Percentiles rank a stretch among this genome's conserved stretches.
Evolutionary conservation across 352 stramenopile genomes (phyloP).

Genomic region (Phytophthora ramorum): DNA sequence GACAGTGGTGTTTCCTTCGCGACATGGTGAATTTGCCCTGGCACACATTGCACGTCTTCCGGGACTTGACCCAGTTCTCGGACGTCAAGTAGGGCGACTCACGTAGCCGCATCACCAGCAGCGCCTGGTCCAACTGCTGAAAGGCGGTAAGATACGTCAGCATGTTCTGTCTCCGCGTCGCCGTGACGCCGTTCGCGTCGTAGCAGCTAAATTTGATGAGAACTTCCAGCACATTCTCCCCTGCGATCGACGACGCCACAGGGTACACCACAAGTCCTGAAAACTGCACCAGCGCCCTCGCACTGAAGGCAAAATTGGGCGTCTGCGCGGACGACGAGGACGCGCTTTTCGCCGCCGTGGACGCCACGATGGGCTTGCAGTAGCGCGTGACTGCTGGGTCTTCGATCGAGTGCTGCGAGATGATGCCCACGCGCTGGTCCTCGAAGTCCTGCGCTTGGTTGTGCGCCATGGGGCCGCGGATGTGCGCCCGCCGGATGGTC

Average conservation of each 20-base stretch:
- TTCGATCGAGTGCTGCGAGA: slow-evolving; percentile 73
- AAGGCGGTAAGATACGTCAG: slow-evolving; percentile 56
- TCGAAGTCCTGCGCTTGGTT: slow-evolving; percentile 42
- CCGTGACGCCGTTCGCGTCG: slow-evolving; percentile 51
- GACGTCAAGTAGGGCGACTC: slow-evolving; percentile 65
- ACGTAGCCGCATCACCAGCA: slow-evolving; percentile 68
- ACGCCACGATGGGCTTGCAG: slow-evolving; percentile 62
- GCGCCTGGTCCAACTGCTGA: slow-evolving; percentile 52
- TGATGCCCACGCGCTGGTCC: slow-evolving; percentile 68
- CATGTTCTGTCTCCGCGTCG: slow-evolving; percentile 53
- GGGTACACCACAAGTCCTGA: slow-evolving; percentile 73
- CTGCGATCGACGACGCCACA: slow-evolving; percentile 42
- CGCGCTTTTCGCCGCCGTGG: neutral
- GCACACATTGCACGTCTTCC: slow-evolving; percentile 70
- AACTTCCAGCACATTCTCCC: slow-evolving; percentile 60
- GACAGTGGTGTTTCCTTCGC: slow-evolving; percentile 74
- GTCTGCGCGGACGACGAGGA: slow-evolving; percentile 8
- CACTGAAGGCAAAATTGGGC: slow-evolving; percentile 41
- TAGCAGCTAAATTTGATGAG: slow-evolving; percentile 75
- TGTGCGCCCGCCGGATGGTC: slow-evolving; percentile 56
- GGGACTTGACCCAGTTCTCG: slow-evolving; percentile 62
- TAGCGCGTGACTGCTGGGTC: slow-evolving; percentile 65
- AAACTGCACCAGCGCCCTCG: slow-evolving; percentile 63
- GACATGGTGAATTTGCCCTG: slow-evolving; percentile 65
- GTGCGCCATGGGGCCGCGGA: slow-evolving; percentile 37